phyloP scores from a whole-genome alignment of 371 early-diverging fungal genomes.

The Mucor velutinosus region DNA sequence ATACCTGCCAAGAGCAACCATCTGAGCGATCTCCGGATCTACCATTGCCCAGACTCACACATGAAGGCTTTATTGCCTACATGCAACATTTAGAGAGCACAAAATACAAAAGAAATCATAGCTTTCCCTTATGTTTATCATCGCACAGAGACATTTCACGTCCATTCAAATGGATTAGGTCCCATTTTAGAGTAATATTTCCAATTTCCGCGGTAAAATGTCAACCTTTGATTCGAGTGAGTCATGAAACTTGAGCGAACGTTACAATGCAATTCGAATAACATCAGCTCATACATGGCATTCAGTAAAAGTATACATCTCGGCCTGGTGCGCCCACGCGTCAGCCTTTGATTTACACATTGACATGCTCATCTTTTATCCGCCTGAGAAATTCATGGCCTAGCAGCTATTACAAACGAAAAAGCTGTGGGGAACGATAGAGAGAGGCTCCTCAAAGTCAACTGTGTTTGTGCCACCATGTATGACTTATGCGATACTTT shows the following conservation, averaged over 20 bases:
- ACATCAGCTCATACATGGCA: background rate
- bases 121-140: no score
- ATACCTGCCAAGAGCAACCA: no score
- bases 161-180: no score
- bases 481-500: conserved; percentile 13
- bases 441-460: background rate
- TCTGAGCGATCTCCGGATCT: no score
- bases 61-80: no score
- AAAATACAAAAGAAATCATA: no score
- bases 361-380: background rate
- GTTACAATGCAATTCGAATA: background rate
- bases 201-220: background rate
- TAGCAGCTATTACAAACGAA: background rate
- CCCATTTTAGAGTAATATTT: background rate
- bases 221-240: background rate
- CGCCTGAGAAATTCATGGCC: background rate
- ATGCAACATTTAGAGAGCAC: no score
- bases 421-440: background rate
- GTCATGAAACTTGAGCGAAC: background rate
- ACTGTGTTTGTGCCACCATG: conserved; percentile 8
- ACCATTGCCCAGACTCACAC: no score
- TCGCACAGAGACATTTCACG: no score
- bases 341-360: no score
- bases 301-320: background rate
- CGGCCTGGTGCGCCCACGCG: background rate